Evolutionary conservation across 73 alveolate species (phyloP), one percentile per base, ranked within the genome.

Genomic region (Blepharisma japonicum): DNA sequence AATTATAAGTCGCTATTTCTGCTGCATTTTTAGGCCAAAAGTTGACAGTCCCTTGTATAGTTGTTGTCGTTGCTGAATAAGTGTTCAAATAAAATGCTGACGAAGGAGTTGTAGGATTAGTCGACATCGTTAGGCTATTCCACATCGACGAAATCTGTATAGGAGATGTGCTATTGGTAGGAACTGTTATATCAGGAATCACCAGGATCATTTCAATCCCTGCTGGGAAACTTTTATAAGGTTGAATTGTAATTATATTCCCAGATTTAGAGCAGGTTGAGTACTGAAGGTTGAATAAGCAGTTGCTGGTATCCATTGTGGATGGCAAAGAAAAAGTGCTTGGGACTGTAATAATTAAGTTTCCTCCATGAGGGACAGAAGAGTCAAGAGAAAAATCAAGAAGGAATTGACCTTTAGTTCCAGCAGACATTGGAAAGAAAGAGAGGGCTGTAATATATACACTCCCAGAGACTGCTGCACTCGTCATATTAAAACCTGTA

Each of bases 311-410:
- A 25, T 61, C 74, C 14, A 39, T 18, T 18, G 23, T 61, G 5
- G 49, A 8, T 9, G 74, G 74, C 3, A 61, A 25, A 25, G 39
- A 14, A 25, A 61, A 14, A 8, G 6, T 39, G 47, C 50, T 20
- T 14, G 74, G 74, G 46, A 61, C 14, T 61, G 47, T 61, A 5
- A 61, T 14, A 20, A 48, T 61, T 1, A 61, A 5, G 11, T 2
- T 11, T 39, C 74, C 74, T 20, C 47, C 11, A n/a, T 25, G 39
- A 14, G 74, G 50, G 5, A 61, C 74, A 18, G 74, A 61, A 61
- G 74, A 20, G 47, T 61, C 74, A n/a, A 61, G 14, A 1, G 14
- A 61, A 61, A 61, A 61, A n/a, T 18, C 38, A n/a, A 61, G 47
- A 0, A 8, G 11, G 2, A 61, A 18, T 14, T 61, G 18, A 2